Evolutionary conservation across 2,329 filamentous ascomycete genomes (phyloP).

Genomic region (Metarhizium guizhouense): DNA sequence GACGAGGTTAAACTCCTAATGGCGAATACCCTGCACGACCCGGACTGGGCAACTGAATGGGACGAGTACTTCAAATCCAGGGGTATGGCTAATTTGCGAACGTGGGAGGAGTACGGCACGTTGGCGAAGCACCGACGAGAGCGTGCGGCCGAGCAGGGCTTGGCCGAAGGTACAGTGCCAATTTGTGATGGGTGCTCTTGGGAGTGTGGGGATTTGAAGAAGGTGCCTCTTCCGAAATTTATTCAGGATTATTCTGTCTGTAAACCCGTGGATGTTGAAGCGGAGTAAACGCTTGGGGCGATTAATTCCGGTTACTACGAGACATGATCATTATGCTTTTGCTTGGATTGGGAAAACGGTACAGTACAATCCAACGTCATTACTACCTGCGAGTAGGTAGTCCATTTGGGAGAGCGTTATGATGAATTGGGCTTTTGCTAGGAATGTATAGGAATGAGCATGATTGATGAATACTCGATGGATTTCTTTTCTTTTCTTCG

Average conservation of each 20-base stretch:
- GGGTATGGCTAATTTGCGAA: slow-evolving; percentile 13
- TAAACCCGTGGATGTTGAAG: not conserved
- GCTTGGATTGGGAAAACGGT: too few species aligned
- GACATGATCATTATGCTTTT: not conserved
- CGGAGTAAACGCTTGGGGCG: not conserved
- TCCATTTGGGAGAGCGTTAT: not conserved
- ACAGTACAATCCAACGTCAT: too few species aligned
- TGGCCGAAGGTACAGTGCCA: slow-evolving; percentile 4
- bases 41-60: slow-evolving; percentile 13
- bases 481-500: too few species aligned
- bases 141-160: slow-evolving; percentile 4
- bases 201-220: slow-evolving; percentile 6
- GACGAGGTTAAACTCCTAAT: slow-evolving; percentile 13
- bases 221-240: not conserved
- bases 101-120: slow-evolving; percentile 15
- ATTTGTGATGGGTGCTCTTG: slow-evolving; percentile 8
- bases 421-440: not conserved
- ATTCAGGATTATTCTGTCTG: not conserved
- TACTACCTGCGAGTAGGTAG: too few species aligned
- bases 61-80: slow-evolving; percentile 14
- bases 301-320: not conserved
- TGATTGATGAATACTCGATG: too few species aligned
- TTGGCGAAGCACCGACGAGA: slow-evolving; percentile 14
- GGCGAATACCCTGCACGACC: slow-evolving; percentile 12
- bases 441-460: not conserved